phyloP scores from a whole-genome alignment of 768 basidiomycete genomes.

The Boletus vinaceobasis region DNA sequence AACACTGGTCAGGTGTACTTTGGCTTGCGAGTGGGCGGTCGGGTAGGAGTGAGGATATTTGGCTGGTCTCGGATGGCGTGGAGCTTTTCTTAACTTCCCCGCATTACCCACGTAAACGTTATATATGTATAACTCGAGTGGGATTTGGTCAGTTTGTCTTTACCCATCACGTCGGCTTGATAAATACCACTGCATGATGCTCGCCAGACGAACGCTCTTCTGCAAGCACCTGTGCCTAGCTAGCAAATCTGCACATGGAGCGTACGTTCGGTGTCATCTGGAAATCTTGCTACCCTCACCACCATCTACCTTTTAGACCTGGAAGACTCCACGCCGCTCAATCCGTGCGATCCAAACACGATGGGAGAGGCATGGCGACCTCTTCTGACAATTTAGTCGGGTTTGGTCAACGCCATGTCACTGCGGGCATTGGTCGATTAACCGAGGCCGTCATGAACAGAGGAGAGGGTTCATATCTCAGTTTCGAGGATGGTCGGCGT shows the following conservation, averaged over 20 bases:
- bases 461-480: constrained; percentile 71
- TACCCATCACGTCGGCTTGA: not conserved
- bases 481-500: constrained; percentile 66
- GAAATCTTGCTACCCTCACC: not conserved
- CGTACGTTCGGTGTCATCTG: constrained; percentile 13
- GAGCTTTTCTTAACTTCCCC: not conserved
- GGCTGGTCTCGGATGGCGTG: too few relatives aligned
- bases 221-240: not conserved
- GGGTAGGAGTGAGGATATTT: not conserved
- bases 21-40: not conserved
- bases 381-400: constrained; percentile 22
- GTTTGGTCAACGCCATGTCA: constrained; percentile 45
- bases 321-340: not conserved
- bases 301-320: constrained; percentile 1
- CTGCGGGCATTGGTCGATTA: constrained; percentile 40
- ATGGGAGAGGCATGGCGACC: constrained; percentile 20
- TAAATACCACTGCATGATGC: constrained; percentile 2
- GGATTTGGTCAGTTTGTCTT: not conserved
- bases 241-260: not conserved
- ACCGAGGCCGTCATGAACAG: constrained; percentile 58
- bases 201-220: constrained; percentile 10
- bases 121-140: too few relatives aligned
- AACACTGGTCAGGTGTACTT: not conserved
- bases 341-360: not conserved
- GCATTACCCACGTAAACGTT: not conserved